Evolutionary conservation across 2,329 filamentous ascomycete genomes (phyloP).

Genomic region (Penicillium hesseltinei): DNA sequence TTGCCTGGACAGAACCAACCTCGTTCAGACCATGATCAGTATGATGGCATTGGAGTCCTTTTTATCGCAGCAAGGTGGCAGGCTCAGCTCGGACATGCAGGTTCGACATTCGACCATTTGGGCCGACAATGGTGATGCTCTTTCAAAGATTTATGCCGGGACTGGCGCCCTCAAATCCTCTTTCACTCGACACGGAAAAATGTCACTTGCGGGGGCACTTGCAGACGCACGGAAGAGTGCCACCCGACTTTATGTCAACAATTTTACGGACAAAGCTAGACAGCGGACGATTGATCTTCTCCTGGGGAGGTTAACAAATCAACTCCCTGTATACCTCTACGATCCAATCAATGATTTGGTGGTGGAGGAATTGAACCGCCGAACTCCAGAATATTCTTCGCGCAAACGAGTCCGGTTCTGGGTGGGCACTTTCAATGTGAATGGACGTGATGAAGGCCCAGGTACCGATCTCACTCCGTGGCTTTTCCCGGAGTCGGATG

Average conservation of each 20-base stretch:
- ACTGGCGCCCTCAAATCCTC: slow-evolving; percentile 95
- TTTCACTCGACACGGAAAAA: slow-evolving; percentile 90
- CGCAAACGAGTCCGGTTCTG: slow-evolving; percentile 73
- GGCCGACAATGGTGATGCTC: slow-evolving; percentile 93
- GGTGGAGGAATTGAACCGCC: slow-evolving; percentile 67
- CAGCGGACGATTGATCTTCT: slow-evolving; percentile 95
- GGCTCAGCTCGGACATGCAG: slow-evolving; percentile 78
- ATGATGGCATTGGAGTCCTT: slow-evolving; percentile 89
- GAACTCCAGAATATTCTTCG: slow-evolving; percentile 69
- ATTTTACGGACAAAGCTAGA: slow-evolving; percentile 87
- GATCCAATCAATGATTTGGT: slow-evolving; percentile 95
- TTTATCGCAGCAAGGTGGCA: slow-evolving; percentile 67
- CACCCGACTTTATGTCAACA: slow-evolving; percentile 93
- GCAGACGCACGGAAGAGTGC: slow-evolving; percentile 96
- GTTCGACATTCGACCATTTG: slow-evolving; percentile 87
- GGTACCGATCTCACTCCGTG: slow-evolving; percentile 78
- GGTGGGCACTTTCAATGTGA: slow-evolving; percentile 91
- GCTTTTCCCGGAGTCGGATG: slow-evolving; percentile 65
- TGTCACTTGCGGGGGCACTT: slow-evolving; percentile 88
- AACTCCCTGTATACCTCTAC: slow-evolving; percentile 78
- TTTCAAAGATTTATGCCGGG: slow-evolving; percentile 94
- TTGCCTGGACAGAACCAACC: slow-evolving; percentile 90
- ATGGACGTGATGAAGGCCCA: slow-evolving; percentile 77
- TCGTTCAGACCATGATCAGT: slow-evolving; percentile 94
- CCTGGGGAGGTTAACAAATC: slow-evolving; percentile 78